Evolutionary conservation across 2,329 filamentous ascomycete species (phyloP), one percentile per base, ranked within the genome.

Genomic region (Alternaria metachromatica): DNA sequence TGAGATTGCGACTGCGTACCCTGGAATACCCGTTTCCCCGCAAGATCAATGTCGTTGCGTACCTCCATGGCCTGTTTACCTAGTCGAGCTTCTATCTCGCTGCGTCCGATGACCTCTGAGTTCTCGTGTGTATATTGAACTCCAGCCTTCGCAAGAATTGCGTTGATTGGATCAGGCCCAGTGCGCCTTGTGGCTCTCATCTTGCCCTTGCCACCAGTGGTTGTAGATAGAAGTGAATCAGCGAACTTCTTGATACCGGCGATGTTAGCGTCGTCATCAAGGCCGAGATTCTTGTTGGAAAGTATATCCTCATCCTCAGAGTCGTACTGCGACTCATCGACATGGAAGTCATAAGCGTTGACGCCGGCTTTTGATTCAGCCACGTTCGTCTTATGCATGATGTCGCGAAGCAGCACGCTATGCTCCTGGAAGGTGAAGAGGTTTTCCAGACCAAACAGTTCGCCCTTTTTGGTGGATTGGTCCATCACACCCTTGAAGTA

Each of bases 101-200:
- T 96, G 1, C 93, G 91, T 11, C 96, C 96, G 60, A 99, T 88
- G 13, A 99, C 94, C 80, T 99, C 94, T 2, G 92, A 93, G 77
- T 99, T 99, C 72, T 98, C 92, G 76, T 99, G 96, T 0, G 94
- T 97, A 78, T 99, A 99, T 74, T 96, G 90, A 0, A 99, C 94
- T 2, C 96, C 96, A 0, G 92, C 94, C 8, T 90, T 89, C 3
- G 92, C 89, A 1, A 99, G 87, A 65, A 99, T 98, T 3, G 94
- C 96, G 71, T 95, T 91, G 30, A 98, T 87, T 0, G 93, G 90
- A 72, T 98, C 93, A 50, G 86, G 63, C 0, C 65, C 83, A 60
- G 81, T 89, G 69, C 84, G 86, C 61, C 80, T 80, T 7, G 72
- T 70, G 49, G 72, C 78, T 60, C 76, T 80, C 55, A 80, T 83